Evolutionary conservation across 2,329 filamentous ascomycete species (phyloP).

Genomic region (Aspergillus alliaceus): DNA sequence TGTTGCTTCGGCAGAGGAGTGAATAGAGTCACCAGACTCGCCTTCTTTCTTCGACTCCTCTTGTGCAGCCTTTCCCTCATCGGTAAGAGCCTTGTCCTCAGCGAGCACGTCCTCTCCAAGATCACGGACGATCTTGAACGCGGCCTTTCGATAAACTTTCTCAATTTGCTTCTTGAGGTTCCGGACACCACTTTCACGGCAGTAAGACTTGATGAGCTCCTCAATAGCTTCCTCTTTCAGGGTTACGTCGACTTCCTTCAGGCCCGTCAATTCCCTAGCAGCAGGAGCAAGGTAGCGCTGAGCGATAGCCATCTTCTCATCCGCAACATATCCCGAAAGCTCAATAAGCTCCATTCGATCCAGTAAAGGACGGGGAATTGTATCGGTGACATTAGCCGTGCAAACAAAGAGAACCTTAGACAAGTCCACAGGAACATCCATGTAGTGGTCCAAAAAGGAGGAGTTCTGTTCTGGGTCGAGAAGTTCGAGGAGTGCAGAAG

Average conservation of each 20-base stretch:
- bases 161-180: constrained; percentile 99
- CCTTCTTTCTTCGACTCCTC: constrained; percentile 59
- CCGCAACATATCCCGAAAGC: constrained; percentile 91
- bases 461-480: constrained; percentile 96
- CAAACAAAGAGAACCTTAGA: constrained; percentile 98
- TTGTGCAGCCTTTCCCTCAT: constrained; percentile 77
- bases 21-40: constrained; percentile 62
- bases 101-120: constrained; percentile 80
- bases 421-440: constrained; percentile 95
- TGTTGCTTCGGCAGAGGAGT: constrained; percentile 52
- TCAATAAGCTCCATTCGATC: constrained; percentile 98
- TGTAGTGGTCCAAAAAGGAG: constrained; percentile 97
- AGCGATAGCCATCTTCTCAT: constrained; percentile 99
- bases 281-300: constrained; percentile 88
- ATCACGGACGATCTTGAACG: constrained; percentile 94
- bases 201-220: constrained; percentile 98
- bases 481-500: constrained; percentile 87
- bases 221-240: constrained; percentile 84
- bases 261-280: constrained; percentile 88
- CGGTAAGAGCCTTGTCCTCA: constrained; percentile 78
- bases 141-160: constrained; percentile 96
- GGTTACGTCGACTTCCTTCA: constrained; percentile 88
- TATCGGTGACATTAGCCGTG: constrained; percentile 98
- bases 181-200: constrained; percentile 91
- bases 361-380: constrained; percentile 87